Evolutionary conservation across 129 eudicot genomes (phyloP).

Genomic region (Flaveria trinervia): DNA sequence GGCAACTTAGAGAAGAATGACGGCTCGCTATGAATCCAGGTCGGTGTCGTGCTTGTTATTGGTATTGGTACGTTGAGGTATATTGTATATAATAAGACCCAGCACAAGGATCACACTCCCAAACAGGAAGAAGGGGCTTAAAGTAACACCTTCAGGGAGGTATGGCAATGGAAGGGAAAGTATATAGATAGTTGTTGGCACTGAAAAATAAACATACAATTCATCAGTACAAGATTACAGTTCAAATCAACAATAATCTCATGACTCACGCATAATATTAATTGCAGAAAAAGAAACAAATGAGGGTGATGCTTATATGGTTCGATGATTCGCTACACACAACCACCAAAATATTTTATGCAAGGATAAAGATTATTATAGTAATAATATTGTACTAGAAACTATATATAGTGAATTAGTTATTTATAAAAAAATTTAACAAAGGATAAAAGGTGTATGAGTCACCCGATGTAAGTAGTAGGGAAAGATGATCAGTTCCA

Average conservation of each 20-base stretch:
- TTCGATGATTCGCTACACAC: neutral
- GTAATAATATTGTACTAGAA: neutral
- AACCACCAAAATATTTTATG: neutral
- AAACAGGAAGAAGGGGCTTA: conserved; percentile 66
- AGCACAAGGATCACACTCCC: conserved; percentile 70
- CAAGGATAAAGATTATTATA: neutral
- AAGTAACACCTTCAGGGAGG: conserved; percentile 62
- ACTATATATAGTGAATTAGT: neutral
- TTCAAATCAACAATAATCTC: neutral
- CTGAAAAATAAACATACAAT: conserved; percentile 43
- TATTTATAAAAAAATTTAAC: neutral
- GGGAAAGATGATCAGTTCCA: neutral
- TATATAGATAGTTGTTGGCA: conserved; percentile 73
- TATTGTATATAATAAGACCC: conserved; percentile 74
- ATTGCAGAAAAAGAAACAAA: neutral
- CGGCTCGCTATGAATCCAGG: neutral
- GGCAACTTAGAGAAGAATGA: too few relatives aligned
- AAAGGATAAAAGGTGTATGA: neutral
- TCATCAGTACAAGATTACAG: neutral
- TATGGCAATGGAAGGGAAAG: conserved; percentile 86
- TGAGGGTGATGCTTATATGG: neutral
- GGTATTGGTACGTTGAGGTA: conserved; percentile 44
- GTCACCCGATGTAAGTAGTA: neutral
- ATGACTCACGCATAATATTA: neutral
- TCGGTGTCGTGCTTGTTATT: neutral